Conservation (phyloP, 2,329 filamentous ascomycete species). For the Diaporthe ilicicola region DNA sequence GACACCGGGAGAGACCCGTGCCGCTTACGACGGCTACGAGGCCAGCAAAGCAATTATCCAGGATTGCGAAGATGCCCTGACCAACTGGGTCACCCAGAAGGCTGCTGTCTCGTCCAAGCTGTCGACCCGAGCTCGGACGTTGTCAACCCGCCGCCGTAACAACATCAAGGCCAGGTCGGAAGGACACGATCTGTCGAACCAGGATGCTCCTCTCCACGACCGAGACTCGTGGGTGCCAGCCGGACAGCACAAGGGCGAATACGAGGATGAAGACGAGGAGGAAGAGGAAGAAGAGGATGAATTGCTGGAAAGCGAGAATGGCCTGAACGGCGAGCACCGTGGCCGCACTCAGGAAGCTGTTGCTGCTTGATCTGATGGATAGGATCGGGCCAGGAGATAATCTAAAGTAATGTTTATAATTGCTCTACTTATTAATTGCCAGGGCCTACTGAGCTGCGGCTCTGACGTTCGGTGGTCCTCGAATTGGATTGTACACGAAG, state of each 20-base stretch:
- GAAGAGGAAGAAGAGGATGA: conserved; percentile 65
- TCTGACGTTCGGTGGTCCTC: neutral
- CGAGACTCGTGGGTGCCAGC: conserved; percentile 87
- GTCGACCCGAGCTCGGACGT: conserved; percentile 84
- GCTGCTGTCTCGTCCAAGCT: conserved; percentile 89
- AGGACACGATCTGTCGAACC: conserved; percentile 81
- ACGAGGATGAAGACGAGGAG: conserved; percentile 70
- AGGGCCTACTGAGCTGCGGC: neutral
- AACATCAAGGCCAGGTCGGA: conserved; percentile 74
- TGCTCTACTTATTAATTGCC: conserved; percentile 27
- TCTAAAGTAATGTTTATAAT: conserved; percentile 32
- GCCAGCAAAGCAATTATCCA: conserved; percentile 99
- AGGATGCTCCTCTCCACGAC: conserved; percentile 82
- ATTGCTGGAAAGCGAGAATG: conserved; percentile 52
- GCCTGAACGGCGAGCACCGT: conserved; percentile 64
- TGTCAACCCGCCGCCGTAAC: conserved; percentile 84
- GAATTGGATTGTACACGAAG: neutral
- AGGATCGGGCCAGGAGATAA: neutral
- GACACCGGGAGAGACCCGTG: conserved; percentile 93
- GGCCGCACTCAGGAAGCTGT: conserved; percentile 64
- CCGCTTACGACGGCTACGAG: conserved; percentile 97
- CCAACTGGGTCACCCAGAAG: conserved; percentile 94
- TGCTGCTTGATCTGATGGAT: conserved; percentile 47
- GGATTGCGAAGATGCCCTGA: conserved; percentile 96
- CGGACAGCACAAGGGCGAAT: conserved; percentile 66